phyloP scores from a whole-genome alignment of 2,329 filamentous ascomycete species.

The Venturia carpophila region DNA sequence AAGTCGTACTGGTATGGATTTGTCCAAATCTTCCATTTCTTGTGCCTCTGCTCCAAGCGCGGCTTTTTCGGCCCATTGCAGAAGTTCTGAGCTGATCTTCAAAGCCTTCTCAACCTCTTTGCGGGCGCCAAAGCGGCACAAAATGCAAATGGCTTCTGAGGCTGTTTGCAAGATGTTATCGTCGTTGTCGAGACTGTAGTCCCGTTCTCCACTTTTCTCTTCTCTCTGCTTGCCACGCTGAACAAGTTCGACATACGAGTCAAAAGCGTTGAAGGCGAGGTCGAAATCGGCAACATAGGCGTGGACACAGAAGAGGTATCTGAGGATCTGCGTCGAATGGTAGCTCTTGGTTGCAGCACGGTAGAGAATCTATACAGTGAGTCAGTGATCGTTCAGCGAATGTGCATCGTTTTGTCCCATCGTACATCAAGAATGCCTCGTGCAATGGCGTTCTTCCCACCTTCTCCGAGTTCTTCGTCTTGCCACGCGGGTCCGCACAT shows the following conservation, averaged over 20 bases:
- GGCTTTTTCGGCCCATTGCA: constrained; percentile 55
- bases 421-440: constrained; percentile 63
- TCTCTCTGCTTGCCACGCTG: constrained; percentile 76
- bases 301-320: constrained; percentile 82
- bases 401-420: constrained; percentile 22
- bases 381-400: constrained; percentile 19
- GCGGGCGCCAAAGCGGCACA: constrained; percentile 73
- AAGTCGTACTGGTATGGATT: constrained; percentile 27
- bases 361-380: constrained; percentile 60
- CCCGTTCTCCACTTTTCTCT: constrained; percentile 62
- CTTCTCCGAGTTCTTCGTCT: constrained; percentile 71
- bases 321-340: constrained; percentile 82
- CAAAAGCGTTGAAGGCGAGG: constrained; percentile 79
- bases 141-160: constrained; percentile 67
- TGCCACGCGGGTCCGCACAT: constrained; percentile 73
- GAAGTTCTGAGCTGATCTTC: constrained; percentile 60
- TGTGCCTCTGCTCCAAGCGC: constrained; percentile 26
- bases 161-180: constrained; percentile 69
- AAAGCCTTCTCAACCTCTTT: constrained; percentile 72
- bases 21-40: constrained; percentile 7
- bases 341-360: constrained; percentile 87
- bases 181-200: constrained; percentile 70
- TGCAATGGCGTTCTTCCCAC: constrained; percentile 67
- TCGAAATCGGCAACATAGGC: constrained; percentile 85
- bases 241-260: constrained; percentile 85